phyloP scores from a whole-genome alignment of 768 basidiomycete genomes.

The Postia placenta region DNA sequence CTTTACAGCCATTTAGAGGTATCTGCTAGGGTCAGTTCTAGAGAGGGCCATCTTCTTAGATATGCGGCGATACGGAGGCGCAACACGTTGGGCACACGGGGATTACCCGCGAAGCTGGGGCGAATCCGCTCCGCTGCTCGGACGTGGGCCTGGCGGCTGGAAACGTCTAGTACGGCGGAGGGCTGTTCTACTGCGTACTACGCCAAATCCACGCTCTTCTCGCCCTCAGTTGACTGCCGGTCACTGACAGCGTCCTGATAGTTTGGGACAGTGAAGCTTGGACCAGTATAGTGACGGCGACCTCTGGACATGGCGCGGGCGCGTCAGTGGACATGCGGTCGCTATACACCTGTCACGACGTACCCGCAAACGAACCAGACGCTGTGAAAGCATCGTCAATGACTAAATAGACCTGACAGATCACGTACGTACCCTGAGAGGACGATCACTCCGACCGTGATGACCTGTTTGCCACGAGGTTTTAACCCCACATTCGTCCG shows the following conservation, averaged over 20 bases:
- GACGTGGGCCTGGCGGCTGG: too few relatives aligned
- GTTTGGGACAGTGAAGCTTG: slow-evolving; percentile 13
- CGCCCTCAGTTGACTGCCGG: background rate
- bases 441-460: slow-evolving; percentile 29
- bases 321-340: background rate
- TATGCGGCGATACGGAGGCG: too few relatives aligned
- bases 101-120: too few relatives aligned
- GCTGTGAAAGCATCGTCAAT: background rate
- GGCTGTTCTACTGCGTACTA: too few relatives aligned
- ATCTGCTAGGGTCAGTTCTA: too few relatives aligned
- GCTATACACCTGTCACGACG: background rate
- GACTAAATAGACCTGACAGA: background rate
- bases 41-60: too few relatives aligned
- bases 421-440: slow-evolving; percentile 23
- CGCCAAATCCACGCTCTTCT: background rate
- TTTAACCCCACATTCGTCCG: background rate
- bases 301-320: slow-evolving; percentile 7
- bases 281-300: slow-evolving; percentile 22
- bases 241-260: background rate
- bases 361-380: slow-evolving; percentile 6
- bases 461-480: slow-evolving; percentile 14
- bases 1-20: too few relatives aligned
- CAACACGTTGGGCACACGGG: too few relatives aligned
- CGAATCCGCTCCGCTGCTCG: too few relatives aligned
- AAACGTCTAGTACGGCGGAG: too few relatives aligned